Evolutionary conservation across 2,329 filamentous ascomycete species (phyloP), one percentile per base, ranked within the genome.

Genomic region (Ophiostoma australiae): DNA sequence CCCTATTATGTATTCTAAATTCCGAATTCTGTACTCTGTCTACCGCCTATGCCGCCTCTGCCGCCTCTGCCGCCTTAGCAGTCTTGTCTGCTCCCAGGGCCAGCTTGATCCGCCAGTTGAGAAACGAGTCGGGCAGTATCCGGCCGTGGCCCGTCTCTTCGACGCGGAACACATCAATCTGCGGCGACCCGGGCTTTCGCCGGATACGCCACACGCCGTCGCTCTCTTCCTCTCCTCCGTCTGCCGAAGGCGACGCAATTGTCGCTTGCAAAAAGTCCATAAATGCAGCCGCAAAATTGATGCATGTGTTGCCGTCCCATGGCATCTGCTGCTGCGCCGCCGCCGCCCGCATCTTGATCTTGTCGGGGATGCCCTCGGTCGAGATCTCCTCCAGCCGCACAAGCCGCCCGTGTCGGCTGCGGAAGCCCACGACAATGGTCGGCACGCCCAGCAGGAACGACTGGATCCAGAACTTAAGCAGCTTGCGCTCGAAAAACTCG

Each of bases 391-490:
- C 87, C 15, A 96, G 78, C 15, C 87, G 84, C 67, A 85, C 84
- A 31, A 99, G 83, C 70, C 92, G 86, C 8, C 95, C 94, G 23
- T 63, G 27, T 11, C 80, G 87, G 44, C 87, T 89, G 67, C 95
- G 89, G 78, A 95, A 97, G 0, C 95, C 95, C 39, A 99, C 91
- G 66, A 97, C 88, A 74, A 99, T 92, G 75, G 90, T 95, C 0
- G 93, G 93, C 0, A 98, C 94, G 58, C 94, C 94, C 1, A 99
- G 89, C 2, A 99, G 84, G 77, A 97, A 99, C 0, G 92, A 97
- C 79, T 98, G 95, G 17, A 94, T 92, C 95, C 95, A 99, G 81
- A 94, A 97, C 77, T 96, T 96, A 80, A 97, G 87, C 70, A 98
- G 85, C 79, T 98, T 98, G 68, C 91, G 87, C 80, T 97, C 92